phyloP scores from a whole-genome alignment of 805 yeast genomes.

The Cyberlindnera mrakii region DNA sequence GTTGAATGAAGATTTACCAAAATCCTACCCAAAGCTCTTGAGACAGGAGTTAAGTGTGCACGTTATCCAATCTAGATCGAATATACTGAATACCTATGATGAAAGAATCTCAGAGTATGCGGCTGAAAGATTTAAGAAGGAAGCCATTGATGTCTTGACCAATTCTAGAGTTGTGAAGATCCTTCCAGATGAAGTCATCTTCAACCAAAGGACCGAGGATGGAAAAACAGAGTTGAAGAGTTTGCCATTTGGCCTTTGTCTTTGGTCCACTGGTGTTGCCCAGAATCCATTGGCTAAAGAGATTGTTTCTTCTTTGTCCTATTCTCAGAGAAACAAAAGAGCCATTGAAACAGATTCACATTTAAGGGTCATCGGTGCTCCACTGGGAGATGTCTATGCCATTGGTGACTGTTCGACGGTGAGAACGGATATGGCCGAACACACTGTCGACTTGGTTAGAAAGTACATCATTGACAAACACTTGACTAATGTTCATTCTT shows the following conservation, averaged over 20 bases:
- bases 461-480: conserved; percentile 39
- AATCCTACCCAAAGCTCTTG: conserved; percentile 51
- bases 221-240: conserved; percentile 37
- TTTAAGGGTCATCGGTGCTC: conserved; percentile 62
- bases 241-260: conserved; percentile 60
- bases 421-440: conserved; percentile 52
- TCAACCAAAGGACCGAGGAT: conserved; percentile 40
- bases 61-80: conserved; percentile 62
- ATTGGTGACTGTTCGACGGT: conserved; percentile 70
- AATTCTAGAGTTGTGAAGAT: conserved; percentile 60
- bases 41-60: conserved; percentile 63
- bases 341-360: conserved; percentile 79
- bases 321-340: conserved; percentile 50
- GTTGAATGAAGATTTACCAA: conserved; percentile 56
- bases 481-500: conserved; percentile 27
- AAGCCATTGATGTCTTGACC: conserved; percentile 55
- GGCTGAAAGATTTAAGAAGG: conserved; percentile 55
- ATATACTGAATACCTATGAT: conserved; percentile 64
- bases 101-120: conserved; percentile 61
- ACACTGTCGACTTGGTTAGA: conserved; percentile 45
- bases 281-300: conserved; percentile 56
- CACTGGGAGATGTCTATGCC: conserved; percentile 61
- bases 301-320: conserved; percentile 41
- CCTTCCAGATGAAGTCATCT: conserved; percentile 49
- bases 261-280: conserved; percentile 76